phyloP scores from a whole-genome alignment of 257 asterid species.

The Paulownia fortunei region DNA sequence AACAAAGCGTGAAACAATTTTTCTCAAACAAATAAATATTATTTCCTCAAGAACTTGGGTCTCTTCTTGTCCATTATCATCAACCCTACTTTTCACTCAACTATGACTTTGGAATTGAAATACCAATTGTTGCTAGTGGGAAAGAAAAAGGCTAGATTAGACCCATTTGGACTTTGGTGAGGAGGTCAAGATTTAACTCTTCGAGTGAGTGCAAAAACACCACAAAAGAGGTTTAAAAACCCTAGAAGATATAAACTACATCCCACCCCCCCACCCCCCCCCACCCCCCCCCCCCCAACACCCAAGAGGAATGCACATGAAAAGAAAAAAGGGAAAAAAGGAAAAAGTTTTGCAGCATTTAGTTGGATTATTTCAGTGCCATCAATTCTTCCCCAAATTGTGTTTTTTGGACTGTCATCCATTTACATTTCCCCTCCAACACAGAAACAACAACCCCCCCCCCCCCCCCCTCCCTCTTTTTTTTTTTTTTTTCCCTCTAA shows the following conservation, averaged over 20 bases:
- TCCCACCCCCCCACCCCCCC: background rate
- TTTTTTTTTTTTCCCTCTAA: conserved; percentile 40
- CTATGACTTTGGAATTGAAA: conserved; percentile 15
- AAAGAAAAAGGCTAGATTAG: conserved; percentile 42
- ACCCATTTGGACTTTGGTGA: conserved; percentile 56
- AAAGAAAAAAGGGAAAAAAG: background rate
- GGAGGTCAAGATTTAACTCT: conserved; percentile 56
- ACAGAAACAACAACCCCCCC: too few species aligned
- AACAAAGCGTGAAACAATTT: too few species aligned
- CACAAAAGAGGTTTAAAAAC: conserved; percentile 32
- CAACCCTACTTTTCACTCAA: too few species aligned
- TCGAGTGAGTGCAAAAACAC: conserved; percentile 46
- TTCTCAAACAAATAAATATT: too few species aligned
- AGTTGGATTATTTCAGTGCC: conserved; percentile 49
- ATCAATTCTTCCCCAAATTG: conserved; percentile 52
- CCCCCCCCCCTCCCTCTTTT: too few species aligned
- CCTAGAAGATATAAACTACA: conserved; percentile 25
- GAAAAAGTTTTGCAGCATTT: background rate
- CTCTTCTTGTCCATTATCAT: background rate
- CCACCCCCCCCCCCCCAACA: background rate
- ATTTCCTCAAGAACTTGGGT: background rate
- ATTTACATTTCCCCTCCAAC: conserved; percentile 39
- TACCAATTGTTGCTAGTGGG: conserved; percentile 41
- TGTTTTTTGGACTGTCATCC: conserved; percentile 68
- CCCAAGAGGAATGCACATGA: background rate